Base-by-base conservation (phyloP, 169 alveolate species). In the Babesia caballi region DNA sequence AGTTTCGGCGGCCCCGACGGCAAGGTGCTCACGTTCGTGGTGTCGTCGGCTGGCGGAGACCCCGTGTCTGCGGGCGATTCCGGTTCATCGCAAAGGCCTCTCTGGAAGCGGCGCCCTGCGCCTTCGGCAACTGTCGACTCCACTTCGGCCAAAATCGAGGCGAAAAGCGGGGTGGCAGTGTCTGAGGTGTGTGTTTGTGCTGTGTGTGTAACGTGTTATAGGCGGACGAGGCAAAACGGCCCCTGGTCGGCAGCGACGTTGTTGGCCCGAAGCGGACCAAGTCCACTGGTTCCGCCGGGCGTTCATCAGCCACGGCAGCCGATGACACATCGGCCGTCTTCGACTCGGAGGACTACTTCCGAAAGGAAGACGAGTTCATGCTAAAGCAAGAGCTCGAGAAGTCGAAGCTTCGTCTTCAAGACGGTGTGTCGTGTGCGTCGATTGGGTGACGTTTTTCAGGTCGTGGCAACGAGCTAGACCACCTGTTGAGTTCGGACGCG, bases 281-380 rank as follows among this genome's bases (percentile, higher is more conserved):
- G 70, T 32, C 38, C 65, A 6, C 89, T 54, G 33, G 93, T 69
- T 52, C 82, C 68, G 33, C 61, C 57, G 36, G 41, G 56, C 7
- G 80, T 69, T 33, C 32, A 60, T 46, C 84, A 66, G 52, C 71
- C 60, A 51, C 89, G 82, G 17, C 60, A n/a, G n/a, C n/a, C n/a
- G n/a, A n/a, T n/a, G n/a, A n/a, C 40, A 2, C 40, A 51, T 3
- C 25, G 12, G 25, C 6, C 47, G 28, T 8, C 21, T 2, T 78
- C n/a, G n/a, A n/a, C n/a, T n/a, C 76, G 28, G 92, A 86, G 33
- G 73, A 85, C 33, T 89, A 90, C 65, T 61, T 59, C 77, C 60
- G 60, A 38, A 68, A 70, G 57, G 90, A 77, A 32, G 75, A 70
- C 11, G 73, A 88, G 19, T 84, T 85, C 59, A 70, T 75, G 68